Base-by-base conservation (phyloP, 345 rosid species). In the Chamaenerion angustifolium region DNA sequence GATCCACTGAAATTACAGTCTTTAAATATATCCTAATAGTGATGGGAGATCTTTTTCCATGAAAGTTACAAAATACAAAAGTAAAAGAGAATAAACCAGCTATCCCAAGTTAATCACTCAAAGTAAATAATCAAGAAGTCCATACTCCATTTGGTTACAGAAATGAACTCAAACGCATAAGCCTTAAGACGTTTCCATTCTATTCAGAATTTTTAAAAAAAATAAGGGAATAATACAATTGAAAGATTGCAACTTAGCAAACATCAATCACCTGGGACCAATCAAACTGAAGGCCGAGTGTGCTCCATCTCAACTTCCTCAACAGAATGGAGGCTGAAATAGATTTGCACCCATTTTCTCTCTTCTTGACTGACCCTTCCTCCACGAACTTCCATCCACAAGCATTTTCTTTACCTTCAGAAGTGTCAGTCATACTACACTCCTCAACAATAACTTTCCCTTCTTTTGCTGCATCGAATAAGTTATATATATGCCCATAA, bases 291-390 rank as follows among this genome's bases (percentile, higher is more conserved):
- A 92, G 60, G 52, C 96, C 95, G 10, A 87, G 87, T 7, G 95
- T 87, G 65, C 96, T 87, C 98, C 98, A 92, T 7, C 95, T 74
- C 55, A 87, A 55, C 83, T 82, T 92, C 64, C 93, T 65, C 43
- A 92, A 52, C 27, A 87, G 71, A 60, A 64, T 49, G 15, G 76
- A 55, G 45, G 85, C 85, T 0, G 72, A 40, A 57, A 75, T 55
- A 11, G 79, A 60, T 59, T 72, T 82, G 57, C 76, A 55, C 3
- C 55, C 42, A 54, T 68, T 64, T 42, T 64, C 76, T 55, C 61
- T 71, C 8, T 58, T 56, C 6, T 46, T 35, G 6, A 54, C 68
- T 37, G 52, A 27, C 42, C 48, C 40, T 47, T 72, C 80, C 44
- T 78, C 83, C n/a, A 6, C 58, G 45, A 86, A 83, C 46, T 65